Conservation (phyloP, 805 yeast species). For the Starmerella bacillaris region DNA sequence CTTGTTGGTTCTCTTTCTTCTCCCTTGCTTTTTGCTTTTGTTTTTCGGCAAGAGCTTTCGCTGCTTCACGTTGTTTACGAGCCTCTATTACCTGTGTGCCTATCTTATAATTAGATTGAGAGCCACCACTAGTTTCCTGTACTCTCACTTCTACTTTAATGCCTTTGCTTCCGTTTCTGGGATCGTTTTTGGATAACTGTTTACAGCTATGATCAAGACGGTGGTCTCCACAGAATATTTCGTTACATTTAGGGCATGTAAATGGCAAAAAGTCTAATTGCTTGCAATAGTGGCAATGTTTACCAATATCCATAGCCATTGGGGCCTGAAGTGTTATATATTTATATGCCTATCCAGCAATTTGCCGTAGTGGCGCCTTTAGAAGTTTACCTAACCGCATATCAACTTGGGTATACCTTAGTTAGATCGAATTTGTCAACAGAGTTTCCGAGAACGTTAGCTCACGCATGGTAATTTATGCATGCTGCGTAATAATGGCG, state of each 20-base stretch:
- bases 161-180: too few relatives aligned
- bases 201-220: slow-evolving; percentile 9
- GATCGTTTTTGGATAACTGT: not conserved
- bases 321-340: too few relatives aligned
- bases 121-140: not conserved
- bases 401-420: too few relatives aligned
- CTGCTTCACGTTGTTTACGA: slow-evolving; percentile 1
- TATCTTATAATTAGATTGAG: not conserved
- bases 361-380: too few relatives aligned
- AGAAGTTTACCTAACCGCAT: too few relatives aligned
- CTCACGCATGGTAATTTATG: too few relatives aligned
- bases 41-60: not conserved
- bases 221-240: slow-evolving; percentile 25
- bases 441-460: too few relatives aligned
- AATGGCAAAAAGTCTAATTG: slow-evolving; percentile 29
- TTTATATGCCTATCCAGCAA: too few relatives aligned
- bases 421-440: too few relatives aligned
- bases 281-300: slow-evolving; percentile 25
- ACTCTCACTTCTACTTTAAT: too few relatives aligned
- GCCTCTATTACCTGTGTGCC: not conserved
- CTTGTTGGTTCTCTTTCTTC: not conserved
- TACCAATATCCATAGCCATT: slow-evolving; percentile 25
- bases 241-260: slow-evolving; percentile 24
- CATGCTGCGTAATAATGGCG: too few relatives aligned
- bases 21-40: slow-evolving; percentile 1